Base-by-base conservation (phyloP, 305 asterid genomes). In the Caryopteris hybrid region DNA sequence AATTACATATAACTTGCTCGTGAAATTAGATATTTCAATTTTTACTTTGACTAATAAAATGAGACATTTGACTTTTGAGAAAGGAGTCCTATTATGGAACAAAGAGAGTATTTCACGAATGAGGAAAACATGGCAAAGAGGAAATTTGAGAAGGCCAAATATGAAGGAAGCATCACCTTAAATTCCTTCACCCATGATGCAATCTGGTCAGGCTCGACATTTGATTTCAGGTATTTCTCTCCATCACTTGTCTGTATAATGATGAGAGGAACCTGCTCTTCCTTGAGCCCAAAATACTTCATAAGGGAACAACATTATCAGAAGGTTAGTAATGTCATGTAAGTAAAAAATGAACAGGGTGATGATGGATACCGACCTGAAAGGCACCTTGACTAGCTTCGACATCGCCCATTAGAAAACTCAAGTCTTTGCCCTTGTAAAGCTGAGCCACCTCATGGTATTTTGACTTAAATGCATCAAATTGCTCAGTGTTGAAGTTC, bases 311-410 rank as follows among this genome's bases (percentile, higher is more conserved):
- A 1, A 61, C 50, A 62, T 48, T 31, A 68, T 66, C 46, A 70
- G 57, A 67, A 58, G 36, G 27, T 61, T 39, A 56, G 48, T 17
- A 47, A 33, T 59, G 39, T 71, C 58, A 68, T 22, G 48, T 52
- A 34, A 46, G 20, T 23, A 72, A 50, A 23, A 52, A 41, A 52
- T 42, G 36, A 73, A 72, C 22, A 47, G 43, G 71, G 36, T 47
- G 58, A 39, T 8, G 31, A 61, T 18, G 18, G 69, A 64, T 33
- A 72, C 92, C 54, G 55, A 92, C 98, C 98, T 92, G 90, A 75
- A 92, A 88, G 71, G 96, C 96, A 79, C 94, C 94, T 80, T 86
- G 78, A 74, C 98, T 86, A 64, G 90, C 93, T 68, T 90, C 97
- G 21, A 83, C 58, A 81, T 93, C 97, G 13, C 98, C 98, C 68